Percentiles rank a stretch among this genome's conserved stretches.
Evolutionary conservation across 2,329 filamentous ascomycete genomes (phyloP).

Genomic region (Penicillium sp.): DNA sequence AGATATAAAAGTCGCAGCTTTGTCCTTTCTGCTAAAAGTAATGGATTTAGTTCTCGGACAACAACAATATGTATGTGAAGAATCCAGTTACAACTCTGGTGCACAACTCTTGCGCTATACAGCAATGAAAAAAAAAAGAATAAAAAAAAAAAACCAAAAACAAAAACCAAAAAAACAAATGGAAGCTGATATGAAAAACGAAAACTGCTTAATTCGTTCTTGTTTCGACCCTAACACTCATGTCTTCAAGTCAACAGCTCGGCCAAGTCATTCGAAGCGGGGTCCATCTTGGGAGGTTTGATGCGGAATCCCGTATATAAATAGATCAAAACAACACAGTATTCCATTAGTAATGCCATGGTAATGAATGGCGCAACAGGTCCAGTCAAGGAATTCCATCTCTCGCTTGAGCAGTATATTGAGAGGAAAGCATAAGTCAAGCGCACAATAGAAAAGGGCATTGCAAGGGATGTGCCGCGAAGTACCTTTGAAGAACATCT

Average conservation of each 20-base stretch:
- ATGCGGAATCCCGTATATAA: constrained; percentile 17
- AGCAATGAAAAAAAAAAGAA: too few relatives aligned
- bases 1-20: too few relatives aligned
- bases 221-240: background rate
- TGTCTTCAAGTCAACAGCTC: background rate
- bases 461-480: constrained; percentile 14
- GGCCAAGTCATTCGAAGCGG: background rate
- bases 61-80: too few relatives aligned
- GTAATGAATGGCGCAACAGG: constrained; percentile 20
- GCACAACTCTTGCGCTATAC: too few relatives aligned
- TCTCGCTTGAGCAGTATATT: constrained; percentile 15
- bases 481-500: constrained; percentile 14
- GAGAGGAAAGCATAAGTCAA: constrained; percentile 23
- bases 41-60: too few relatives aligned
- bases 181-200: too few relatives aligned
- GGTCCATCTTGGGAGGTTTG: background rate
- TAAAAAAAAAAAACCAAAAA: too few relatives aligned
- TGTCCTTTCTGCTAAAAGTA: too few relatives aligned
- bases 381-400: constrained; percentile 20
- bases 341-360: constrained; percentile 22
- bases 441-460: constrained; percentile 23
- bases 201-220: too few relatives aligned
- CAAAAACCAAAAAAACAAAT: too few relatives aligned
- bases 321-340: constrained; percentile 18
- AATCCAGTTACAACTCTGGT: too few relatives aligned